Evolutionary conservation across 2,329 filamentous ascomycete species (phyloP), one percentile per base, ranked within the genome.

Genomic region (Diplocarpon mali): DNA sequence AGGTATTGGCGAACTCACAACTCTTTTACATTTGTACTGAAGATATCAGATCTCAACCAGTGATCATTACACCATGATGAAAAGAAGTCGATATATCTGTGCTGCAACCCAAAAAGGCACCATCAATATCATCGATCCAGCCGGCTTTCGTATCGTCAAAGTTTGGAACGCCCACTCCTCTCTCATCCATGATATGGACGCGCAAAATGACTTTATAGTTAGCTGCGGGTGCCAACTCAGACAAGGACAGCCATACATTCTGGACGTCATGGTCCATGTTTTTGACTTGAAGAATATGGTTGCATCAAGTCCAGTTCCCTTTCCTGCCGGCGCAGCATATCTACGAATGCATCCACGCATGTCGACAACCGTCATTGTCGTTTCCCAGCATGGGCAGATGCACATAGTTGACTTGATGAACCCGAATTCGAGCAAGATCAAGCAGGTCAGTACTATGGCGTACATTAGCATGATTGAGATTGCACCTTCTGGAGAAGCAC

Each of bases 321-420:
- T 83, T 54, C 90, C 92, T 46, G 83, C 88, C 2, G 88, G 92
- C 9, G 92, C 90, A 31, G 90, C 92, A 30, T 94, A 88, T 67
- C 89, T 95, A 35, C 81, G 92, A 47, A 92, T 98, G 84, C 92
- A 98, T 62, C 92, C 93, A 1, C 83, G 88, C 57, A 85, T 98
- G 76, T 83, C 88, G 15, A 95, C 92, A 0, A 96, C 93, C 0
- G 90, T 86, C 57, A 89, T 98, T 49, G 86, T 98, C 40, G 81
- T 89, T 24, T 95, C 90, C 2, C 87, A 93, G 58, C 84, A 79
- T 35, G 92, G 93, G 1, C 88, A 95, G 63, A 84, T 98, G 63
- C 90, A 98, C 61, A 83, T 96, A 12, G 87, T 96, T 40, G 92
- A 98, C 63, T 75, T 98, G 5, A 81, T 83, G 71, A 85, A 86